Evolutionary conservation across 352 stramenopile species (phyloP).

Genomic region (Aphanomyces astaci): DNA sequence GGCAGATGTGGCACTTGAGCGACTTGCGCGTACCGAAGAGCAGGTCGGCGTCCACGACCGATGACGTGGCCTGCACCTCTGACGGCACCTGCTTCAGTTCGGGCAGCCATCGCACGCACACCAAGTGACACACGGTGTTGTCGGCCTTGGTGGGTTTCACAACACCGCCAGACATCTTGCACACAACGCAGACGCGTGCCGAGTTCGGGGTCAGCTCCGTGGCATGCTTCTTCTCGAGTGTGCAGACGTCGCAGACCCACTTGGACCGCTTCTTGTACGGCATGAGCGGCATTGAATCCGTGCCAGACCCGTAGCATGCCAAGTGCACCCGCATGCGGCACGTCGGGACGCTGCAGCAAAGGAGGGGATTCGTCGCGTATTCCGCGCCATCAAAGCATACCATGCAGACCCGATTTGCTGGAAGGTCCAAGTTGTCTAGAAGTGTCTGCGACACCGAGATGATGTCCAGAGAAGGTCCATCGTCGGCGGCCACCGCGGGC

Average conservation of each 20-base stretch:
- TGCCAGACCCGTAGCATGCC: constrained; percentile 55
- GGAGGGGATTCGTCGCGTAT: constrained; percentile 46
- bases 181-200: constrained; percentile 40
- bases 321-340: constrained; percentile 66
- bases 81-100: constrained; percentile 70
- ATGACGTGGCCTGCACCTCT: constrained; percentile 43
- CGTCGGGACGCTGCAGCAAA: constrained; percentile 37
- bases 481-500: not conserved
- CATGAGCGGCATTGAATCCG: constrained; percentile 24
- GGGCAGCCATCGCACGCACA: constrained; percentile 82
- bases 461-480: not conserved
- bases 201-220: constrained; percentile 4
- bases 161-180: constrained; percentile 69
- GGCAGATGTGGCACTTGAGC: constrained; percentile 75
- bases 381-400: constrained; percentile 68
- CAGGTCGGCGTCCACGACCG: constrained; percentile 44
- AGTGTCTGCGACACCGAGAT: constrained; percentile 1
- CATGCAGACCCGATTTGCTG: constrained; percentile 19
- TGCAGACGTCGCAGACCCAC: constrained; percentile 68
- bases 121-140: constrained; percentile 69
- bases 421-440: not conserved
- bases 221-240: not conserved
- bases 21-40: constrained; percentile 60
- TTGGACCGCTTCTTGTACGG: constrained; percentile 31
- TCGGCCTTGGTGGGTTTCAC: constrained; percentile 53